phyloP scores from a whole-genome alignment of 106 monocot species.

The Xerophyta viscosa region DNA sequence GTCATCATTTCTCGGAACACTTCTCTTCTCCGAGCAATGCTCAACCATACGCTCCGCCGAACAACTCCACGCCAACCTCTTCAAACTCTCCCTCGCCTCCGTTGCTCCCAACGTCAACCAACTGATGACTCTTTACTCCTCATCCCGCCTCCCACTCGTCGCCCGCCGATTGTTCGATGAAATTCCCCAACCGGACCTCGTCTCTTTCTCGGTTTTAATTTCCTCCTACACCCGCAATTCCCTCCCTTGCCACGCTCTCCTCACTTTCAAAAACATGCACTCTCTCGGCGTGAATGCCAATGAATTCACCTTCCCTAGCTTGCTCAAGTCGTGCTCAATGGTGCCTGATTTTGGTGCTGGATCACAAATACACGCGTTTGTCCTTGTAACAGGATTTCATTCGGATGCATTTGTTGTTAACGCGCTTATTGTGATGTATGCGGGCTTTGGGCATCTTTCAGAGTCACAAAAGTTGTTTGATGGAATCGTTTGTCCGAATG shows the following conservation, averaged over 20 bases:
- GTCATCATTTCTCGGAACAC: background rate
- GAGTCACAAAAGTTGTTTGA: constrained; percentile 50
- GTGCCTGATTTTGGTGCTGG: constrained; percentile 24
- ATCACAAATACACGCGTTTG: constrained; percentile 47
- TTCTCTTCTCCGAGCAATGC: constrained; percentile 1
- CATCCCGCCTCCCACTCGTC: constrained; percentile 9
- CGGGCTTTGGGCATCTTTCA: constrained; percentile 28
- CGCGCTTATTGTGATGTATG: constrained; percentile 59
- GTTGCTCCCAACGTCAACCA: constrained; percentile 25
- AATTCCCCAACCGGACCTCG: constrained; percentile 47
- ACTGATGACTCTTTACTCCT: constrained; percentile 51
- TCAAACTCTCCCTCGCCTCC: constrained; percentile 31
- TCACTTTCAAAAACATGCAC: constrained; percentile 40
- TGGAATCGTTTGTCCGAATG: constrained; percentile 25
- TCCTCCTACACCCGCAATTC: constrained; percentile 41
- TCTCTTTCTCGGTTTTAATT: constrained; percentile 60
- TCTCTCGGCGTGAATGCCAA: constrained; percentile 30
- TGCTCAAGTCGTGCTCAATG: constrained; percentile 69
- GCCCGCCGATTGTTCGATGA: constrained; percentile 73
- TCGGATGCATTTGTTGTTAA: constrained; percentile 64
- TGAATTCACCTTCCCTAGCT: constrained; percentile 70
- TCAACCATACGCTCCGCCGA: constrained; percentile 9
- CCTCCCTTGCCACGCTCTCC: constrained; percentile 31
- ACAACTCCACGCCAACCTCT: constrained; percentile 41
- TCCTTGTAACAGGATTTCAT: constrained; percentile 40